Evolutionary conservation across 306 rosid genomes (phyloP).

Genomic region (Malus sylvestris): DNA sequence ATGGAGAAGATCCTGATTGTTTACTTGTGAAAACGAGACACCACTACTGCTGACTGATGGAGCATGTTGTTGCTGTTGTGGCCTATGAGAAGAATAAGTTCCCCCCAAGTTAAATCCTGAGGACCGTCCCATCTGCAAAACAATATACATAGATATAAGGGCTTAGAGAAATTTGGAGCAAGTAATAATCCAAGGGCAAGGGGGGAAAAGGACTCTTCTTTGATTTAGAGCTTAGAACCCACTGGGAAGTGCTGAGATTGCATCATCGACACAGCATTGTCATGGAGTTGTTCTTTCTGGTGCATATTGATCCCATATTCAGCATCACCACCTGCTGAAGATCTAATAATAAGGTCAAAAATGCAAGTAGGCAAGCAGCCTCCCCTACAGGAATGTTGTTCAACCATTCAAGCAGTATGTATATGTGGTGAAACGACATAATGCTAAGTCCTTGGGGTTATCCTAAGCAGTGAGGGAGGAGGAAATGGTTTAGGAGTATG

Average conservation of each 20-base stretch:
- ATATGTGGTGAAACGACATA: not conserved
- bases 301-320: constrained; percentile 89
- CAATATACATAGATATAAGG: constrained; percentile 19
- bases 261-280: constrained; percentile 78
- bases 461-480: not conserved
- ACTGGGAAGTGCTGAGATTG: constrained; percentile 95
- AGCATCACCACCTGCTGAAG: constrained; percentile 63
- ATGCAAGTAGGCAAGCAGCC: not conserved
- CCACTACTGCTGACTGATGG: constrained; percentile 73
- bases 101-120: constrained; percentile 81
- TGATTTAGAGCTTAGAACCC: constrained; percentile 23
- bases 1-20: constrained; percentile 93
- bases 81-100: constrained; percentile 67
- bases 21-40: constrained; percentile 74
- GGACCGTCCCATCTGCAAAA: constrained; percentile 85
- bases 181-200: not conserved
- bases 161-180: not conserved
- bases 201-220: not conserved
- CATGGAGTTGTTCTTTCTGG: constrained; percentile 96
- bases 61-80: constrained; percentile 90
- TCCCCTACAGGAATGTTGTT: not conserved
- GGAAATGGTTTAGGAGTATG: not conserved
- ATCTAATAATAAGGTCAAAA: constrained; percentile 31
- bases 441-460: not conserved
- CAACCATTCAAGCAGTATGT: not conserved